Evolutionary conservation across 169 alveolate species (phyloP), one percentile per base, ranked within the genome.

Genomic region (Blepharisma undulans): DNA sequence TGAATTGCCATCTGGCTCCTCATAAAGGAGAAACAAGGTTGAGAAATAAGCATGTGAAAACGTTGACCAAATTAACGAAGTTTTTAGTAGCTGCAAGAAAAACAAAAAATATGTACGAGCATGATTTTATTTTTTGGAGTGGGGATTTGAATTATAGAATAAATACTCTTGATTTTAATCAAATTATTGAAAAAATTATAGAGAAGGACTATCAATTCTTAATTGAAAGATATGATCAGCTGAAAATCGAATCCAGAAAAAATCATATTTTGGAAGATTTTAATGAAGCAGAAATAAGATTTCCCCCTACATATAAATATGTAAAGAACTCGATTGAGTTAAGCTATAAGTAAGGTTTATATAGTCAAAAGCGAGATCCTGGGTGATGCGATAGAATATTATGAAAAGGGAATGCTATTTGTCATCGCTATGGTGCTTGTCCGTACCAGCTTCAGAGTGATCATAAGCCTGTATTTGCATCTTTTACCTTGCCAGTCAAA

Each of bases 381-480:
- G 91, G 84, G 25, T 86, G 91, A 85, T 71, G 84, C 29, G 91
- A 86, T 72, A 22, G 91, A 30, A 32, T 86, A 66, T 66, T 86
- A 27, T 86, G 66, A 19, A 86, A 32, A n/a, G 91, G 84, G 8
- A 48, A 60, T 8, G 60, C 36, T 10, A 33, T 27, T 29, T 21
- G 25, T 5, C 29, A 30, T 21, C 29, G 84, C 14, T 86, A 86
- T 30, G 48, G 66, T 5, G 7, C 34, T 86, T 71, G 84, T 66
- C 59, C 29, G 0, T 61, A 21, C 6, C 61, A n/a, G 36, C 25
- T 22, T 7, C 32, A 66, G 7, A 71, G 84, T 32, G 91, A 86
- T 72, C 91, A 86, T 30, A 86, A 86, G 36, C 91, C 91, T 29
- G 84, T 86, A 4, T 86, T 86, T 72, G 82, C 60, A 10, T 25